These are phyloP conservation scores for Apiospora kogelbergensis DNA, from an alignment of 2,329 filamentous ascomycete genomes.

Conservation along the genomic window DNA sequence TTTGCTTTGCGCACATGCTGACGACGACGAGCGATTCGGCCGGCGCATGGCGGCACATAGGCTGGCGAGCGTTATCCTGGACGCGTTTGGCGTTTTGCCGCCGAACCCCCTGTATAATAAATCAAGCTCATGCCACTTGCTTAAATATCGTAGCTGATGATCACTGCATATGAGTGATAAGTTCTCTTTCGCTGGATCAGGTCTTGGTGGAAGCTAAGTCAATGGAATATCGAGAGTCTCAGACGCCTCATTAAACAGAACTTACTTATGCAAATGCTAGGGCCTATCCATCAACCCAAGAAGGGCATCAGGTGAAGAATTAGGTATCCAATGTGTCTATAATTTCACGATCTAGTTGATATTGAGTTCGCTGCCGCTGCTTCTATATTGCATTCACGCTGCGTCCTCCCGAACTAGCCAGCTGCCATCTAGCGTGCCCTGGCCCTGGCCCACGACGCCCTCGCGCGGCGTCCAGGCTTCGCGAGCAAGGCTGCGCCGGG, in stretches of 20 bases:
- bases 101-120: too few species aligned
- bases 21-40: neutral
- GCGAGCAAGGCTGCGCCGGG: conserved; percentile 69
- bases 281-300: too few species aligned
- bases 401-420: conserved; percentile 28
- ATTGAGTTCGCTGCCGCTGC: neutral
- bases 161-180: too few species aligned
- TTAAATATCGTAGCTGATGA: too few species aligned
- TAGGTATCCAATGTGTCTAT: too few species aligned
- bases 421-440: conserved; percentile 27
- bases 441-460: conserved; percentile 24
- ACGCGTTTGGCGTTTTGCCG: neutral
- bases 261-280: too few species aligned
- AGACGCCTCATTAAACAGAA: too few species aligned
- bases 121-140: too few species aligned
- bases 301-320: too few species aligned
- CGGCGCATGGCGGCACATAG: neutral
- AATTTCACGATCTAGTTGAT: neutral
- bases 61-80: neutral
- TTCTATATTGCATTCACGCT: neutral
- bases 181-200: too few species aligned
- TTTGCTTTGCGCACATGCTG: neutral
- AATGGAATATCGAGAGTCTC: too few species aligned
- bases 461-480: conserved; percentile 54
- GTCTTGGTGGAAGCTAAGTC: too few species aligned